Conservation (phyloP, 306 rosid species). For the Acacia confusa region DNA sequence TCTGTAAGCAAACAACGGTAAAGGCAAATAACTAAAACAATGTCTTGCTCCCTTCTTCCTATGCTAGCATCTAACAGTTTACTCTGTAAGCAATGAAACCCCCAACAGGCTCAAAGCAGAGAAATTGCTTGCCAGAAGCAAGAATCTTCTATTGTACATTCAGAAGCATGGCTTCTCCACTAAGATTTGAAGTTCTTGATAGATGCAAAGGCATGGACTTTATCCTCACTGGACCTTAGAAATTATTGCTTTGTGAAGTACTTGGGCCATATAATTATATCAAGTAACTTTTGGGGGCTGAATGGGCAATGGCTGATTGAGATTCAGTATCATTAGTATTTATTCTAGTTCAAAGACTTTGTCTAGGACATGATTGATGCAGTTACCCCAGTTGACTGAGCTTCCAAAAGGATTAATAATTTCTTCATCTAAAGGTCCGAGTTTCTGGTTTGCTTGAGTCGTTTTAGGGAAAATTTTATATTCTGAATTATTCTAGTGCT, state of each 20-base stretch:
- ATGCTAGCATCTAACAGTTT: background rate
- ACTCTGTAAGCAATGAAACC: background rate
- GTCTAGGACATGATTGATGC: background rate
- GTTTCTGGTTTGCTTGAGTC: background rate
- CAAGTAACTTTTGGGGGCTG: background rate
- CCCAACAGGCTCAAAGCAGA: background rate
- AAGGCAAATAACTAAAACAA: background rate
- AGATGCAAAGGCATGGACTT: background rate
- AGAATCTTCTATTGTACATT: background rate
- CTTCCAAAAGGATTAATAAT: background rate
- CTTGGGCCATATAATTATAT: background rate
- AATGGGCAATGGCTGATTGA: background rate
- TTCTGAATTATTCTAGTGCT: background rate
- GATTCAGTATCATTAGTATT: background rate
- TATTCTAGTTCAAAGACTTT: background rate
- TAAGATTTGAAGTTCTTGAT: background rate
- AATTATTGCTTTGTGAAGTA: background rate
- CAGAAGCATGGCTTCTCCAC: background rate
- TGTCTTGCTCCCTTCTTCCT: background rate
- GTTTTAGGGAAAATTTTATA: background rate
- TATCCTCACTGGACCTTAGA: background rate
- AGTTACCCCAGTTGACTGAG: background rate
- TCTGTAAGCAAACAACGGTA: background rate
- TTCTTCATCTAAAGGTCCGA: background rate
- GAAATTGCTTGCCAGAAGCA: background rate